A percentile compares a stretch with the other conserved stretches of the same genome.
phyloP scores from a whole-genome alignment of 768 basidiomycete genomes.

The Rhizopogon vulgaris region DNA sequence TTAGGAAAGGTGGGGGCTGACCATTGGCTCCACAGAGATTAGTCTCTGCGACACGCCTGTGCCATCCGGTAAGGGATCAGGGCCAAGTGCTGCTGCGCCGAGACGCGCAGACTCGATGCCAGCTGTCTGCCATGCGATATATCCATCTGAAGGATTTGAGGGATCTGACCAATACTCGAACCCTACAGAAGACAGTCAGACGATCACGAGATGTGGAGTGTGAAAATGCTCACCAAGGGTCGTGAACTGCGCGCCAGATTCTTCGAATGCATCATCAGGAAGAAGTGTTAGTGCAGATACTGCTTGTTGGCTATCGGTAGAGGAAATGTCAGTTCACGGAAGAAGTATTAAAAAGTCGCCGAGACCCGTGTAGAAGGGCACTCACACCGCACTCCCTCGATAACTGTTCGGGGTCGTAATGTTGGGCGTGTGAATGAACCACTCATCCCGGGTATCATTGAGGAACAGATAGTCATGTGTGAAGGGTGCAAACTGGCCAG shows the following conservation, averaged over 20 bases:
- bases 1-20: not conserved
- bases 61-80: constrained; percentile 33
- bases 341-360: not conserved
- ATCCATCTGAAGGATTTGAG: constrained; percentile 45
- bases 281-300: constrained; percentile 39
- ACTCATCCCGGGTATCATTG: constrained; percentile 28
- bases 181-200: constrained; percentile 29
- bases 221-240: constrained; percentile 35
- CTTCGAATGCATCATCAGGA: constrained; percentile 44
- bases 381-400: constrained; percentile 46
- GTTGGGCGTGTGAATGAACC: constrained; percentile 28
- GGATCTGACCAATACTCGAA: constrained; percentile 75
- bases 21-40: constrained; percentile 49
- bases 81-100: constrained; percentile 48
- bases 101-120: constrained; percentile 44
- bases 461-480: constrained; percentile 36
- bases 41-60: constrained; percentile 54
- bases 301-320: constrained; percentile 36
- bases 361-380: not conserved
- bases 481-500: constrained; percentile 65
- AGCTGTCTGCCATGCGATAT: constrained; percentile 71
- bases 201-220: not conserved
- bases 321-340: not conserved
- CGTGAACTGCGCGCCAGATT: constrained; percentile 44
- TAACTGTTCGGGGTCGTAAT: constrained; percentile 32